Percentiles rank a stretch among this genome's conserved stretches.
These are phyloP conservation scores for Lotus japonicus DNA, from an alignment of 306 rosid genomes.

Conservation along the genomic window DNA sequence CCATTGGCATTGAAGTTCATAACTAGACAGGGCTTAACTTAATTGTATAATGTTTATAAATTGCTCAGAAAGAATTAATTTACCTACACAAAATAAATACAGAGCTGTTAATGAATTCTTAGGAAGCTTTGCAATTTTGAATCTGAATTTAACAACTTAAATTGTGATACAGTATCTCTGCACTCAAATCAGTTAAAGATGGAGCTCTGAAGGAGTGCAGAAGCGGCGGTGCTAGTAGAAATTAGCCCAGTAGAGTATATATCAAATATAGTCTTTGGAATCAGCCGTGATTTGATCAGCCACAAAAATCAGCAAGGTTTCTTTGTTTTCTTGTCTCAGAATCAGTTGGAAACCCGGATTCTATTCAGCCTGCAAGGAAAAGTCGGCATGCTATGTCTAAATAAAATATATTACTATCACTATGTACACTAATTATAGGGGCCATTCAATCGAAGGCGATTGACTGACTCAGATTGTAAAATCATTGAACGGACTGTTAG, in stretches of 20 bases:
- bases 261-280: slow-evolving; percentile 56
- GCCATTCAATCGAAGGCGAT: slow-evolving; percentile 46
- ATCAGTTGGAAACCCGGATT: slow-evolving; percentile 39
- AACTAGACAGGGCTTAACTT: not conserved
- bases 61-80: not conserved
- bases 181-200: slow-evolving; percentile 85
- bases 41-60: not conserved
- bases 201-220: slow-evolving; percentile 58
- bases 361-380: slow-evolving; percentile 50
- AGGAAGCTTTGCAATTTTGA: not conserved
- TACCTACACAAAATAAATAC: not conserved
- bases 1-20: not conserved
- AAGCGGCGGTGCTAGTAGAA: slow-evolving; percentile 35
- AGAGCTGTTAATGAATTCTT: not conserved
- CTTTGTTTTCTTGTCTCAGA: slow-evolving; percentile 45
- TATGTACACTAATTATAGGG: slow-evolving; percentile 47
- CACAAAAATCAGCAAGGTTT: slow-evolving; percentile 40
- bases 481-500: slow-evolving; percentile 36
- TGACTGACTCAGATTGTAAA: slow-evolving; percentile 51
- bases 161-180: slow-evolving; percentile 58
- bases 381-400: slow-evolving; percentile 43
- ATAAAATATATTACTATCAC: slow-evolving; percentile 22
- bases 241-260: slow-evolving; percentile 65
- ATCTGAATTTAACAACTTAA: slow-evolving; percentile 5
- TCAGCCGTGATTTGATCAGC: slow-evolving; percentile 49